phyloP scores from a whole-genome alignment of 805 yeast genomes.

The Saccharomycopsis sp. region DNA sequence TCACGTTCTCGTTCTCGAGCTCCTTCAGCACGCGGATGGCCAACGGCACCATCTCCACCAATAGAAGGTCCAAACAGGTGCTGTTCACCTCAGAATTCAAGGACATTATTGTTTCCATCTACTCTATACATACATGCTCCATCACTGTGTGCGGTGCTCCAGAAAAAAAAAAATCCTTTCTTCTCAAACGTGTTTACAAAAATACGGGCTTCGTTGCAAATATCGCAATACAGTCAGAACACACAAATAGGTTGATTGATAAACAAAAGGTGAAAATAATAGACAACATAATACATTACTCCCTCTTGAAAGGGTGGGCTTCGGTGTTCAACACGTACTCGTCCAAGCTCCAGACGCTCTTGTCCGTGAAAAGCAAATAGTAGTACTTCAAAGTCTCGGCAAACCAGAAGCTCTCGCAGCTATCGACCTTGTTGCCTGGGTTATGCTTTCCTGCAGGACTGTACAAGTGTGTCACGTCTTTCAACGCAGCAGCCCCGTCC shows the following conservation, averaged over 20 bases:
- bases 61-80: constrained; percentile 49
- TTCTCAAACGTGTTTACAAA: neutral
- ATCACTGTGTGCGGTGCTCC: too few relatives aligned
- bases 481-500: constrained; percentile 31
- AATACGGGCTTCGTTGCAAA: neutral
- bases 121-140: too few relatives aligned
- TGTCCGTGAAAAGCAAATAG: constrained; percentile 40
- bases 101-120: too few relatives aligned
- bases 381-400: constrained; percentile 53
- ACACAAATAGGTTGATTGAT: neutral
- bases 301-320: constrained; percentile 46
- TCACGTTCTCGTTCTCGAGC: constrained; percentile 27
- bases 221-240: neutral
- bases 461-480: constrained; percentile 31
- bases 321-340: constrained; percentile 52
- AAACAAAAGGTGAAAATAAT: neutral
- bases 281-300: neutral
- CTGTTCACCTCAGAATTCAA: constrained; percentile 43
- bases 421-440: constrained; percentile 25
- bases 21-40: constrained; percentile 53
- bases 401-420: constrained; percentile 45
- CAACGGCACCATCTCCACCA: constrained; percentile 71
- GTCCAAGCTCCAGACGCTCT: constrained; percentile 36
- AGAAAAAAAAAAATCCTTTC: too few relatives aligned
- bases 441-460: constrained; percentile 24